Conservation (phyloP, 768 basidiomycete genomes). For the Cystobasidium tubakii region DNA sequence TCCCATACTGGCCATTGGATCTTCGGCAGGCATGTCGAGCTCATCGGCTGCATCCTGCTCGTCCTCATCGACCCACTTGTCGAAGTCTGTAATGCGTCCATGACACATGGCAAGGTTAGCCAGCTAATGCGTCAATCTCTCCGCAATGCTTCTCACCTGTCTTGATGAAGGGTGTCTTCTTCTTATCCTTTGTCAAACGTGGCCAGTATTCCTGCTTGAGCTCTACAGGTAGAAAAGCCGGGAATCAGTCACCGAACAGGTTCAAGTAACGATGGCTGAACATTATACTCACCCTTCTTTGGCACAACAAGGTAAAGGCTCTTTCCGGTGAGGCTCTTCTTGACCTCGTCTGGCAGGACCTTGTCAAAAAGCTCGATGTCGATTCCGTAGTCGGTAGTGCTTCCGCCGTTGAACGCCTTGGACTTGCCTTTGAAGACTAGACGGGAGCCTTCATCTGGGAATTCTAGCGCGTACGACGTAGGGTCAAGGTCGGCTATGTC, state of each 20-base stretch:
- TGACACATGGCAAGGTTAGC: too few relatives aligned
- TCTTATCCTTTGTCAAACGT: conserved; percentile 36
- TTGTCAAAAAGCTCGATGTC: conserved; percentile 35
- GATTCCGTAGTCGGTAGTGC: conserved; percentile 24
- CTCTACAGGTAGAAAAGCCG: conserved; percentile 5
- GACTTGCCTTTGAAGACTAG: conserved; percentile 36
- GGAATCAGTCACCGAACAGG: neutral
- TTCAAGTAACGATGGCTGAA: neutral
- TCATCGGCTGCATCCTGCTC: conserved; percentile 31
- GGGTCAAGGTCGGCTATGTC: conserved; percentile 22
- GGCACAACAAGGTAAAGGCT: conserved; percentile 14
- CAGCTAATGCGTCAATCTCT: too few relatives aligned
- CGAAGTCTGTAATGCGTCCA: conserved; percentile 10
- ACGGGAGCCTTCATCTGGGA: conserved; percentile 20
- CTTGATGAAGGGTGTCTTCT: conserved; percentile 30
- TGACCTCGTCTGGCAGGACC: conserved; percentile 6
- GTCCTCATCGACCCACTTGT: conserved; percentile 35
- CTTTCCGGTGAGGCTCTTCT: conserved; percentile 29
- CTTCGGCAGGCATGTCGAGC: neutral
- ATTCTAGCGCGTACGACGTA: conserved; percentile 19
- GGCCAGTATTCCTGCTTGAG: conserved; percentile 36
- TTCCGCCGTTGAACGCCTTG: conserved; percentile 9
- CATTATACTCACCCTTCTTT: conserved; percentile 18
- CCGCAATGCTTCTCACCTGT: conserved; percentile 11
- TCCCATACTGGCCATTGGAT: conserved; percentile 1